phyloP scores from a whole-genome alignment of 768 basidiomycete species.

The Suillus spraguei region DNA sequence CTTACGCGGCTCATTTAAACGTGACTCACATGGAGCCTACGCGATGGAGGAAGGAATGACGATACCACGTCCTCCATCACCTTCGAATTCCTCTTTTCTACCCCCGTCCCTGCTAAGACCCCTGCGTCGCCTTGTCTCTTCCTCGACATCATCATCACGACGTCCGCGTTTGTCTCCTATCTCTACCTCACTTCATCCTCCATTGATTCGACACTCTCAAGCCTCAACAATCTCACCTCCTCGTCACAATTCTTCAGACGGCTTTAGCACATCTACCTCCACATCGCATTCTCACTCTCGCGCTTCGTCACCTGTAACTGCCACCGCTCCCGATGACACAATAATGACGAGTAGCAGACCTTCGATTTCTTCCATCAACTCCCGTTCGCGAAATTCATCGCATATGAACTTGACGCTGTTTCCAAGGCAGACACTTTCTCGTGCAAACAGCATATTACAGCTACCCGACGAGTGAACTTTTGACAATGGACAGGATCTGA shows the following conservation, averaged over 20 bases:
- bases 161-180: slow-evolving; percentile 29
- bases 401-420: slow-evolving; percentile 61
- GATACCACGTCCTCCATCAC: slow-evolving; percentile 21
- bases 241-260: slow-evolving; percentile 24
- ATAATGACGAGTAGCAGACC: slow-evolving; percentile 34
- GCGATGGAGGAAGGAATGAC: slow-evolving; percentile 50
- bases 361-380: slow-evolving; percentile 43
- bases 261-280: slow-evolving; percentile 34
- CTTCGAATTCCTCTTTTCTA: slow-evolving; percentile 20
- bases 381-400: slow-evolving; percentile 69
- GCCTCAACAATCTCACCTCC: slow-evolving; percentile 16
- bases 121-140: slow-evolving; percentile 29
- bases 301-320: slow-evolving; percentile 31
- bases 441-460: slow-evolving; percentile 33
- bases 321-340: slow-evolving; percentile 17
- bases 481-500: neutral
- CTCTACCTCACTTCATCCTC: slow-evolving; percentile 8
- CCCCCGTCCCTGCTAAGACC: slow-evolving; percentile 30
- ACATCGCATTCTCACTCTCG: slow-evolving; percentile 36
- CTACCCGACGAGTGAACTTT: slow-evolving; percentile 8
- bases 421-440: slow-evolving; percentile 45
- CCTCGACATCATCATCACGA: slow-evolving; percentile 20
- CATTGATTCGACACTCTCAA: slow-evolving; percentile 10
- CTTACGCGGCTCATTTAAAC: slow-evolving; percentile 44
- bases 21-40: slow-evolving; percentile 29